Evolutionary conservation across 441 rosid species (phyloP).

Genomic region (Dalechampia spathulata): DNA sequence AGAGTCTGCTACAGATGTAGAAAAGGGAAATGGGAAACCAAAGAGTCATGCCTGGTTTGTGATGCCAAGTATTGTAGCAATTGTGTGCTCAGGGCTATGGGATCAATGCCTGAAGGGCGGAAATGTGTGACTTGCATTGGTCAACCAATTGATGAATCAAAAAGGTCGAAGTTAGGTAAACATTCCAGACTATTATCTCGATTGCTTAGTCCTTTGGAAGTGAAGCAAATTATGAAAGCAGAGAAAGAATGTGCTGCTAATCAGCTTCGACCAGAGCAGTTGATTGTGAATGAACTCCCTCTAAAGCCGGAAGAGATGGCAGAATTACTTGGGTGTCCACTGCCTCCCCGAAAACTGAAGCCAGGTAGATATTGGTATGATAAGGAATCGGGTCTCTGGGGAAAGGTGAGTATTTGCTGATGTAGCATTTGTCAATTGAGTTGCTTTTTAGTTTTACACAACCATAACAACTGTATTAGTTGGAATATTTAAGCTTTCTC

Average conservation of each 20-base stretch:
- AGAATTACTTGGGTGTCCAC: constrained; percentile 66
- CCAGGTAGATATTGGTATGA: constrained; percentile 99
- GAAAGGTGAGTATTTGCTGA: constrained; percentile 49
- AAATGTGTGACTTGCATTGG: constrained; percentile 91
- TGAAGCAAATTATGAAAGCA: constrained; percentile 95
- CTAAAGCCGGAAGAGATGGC: constrained; percentile 92
- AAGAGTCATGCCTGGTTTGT: constrained; percentile 93
- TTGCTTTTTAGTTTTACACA: constrained; percentile 5
- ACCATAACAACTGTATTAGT: constrained; percentile 1
- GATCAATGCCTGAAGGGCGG: constrained; percentile 99
- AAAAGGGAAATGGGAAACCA: constrained; percentile 87
- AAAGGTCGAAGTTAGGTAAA: constrained; percentile 68
- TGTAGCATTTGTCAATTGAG: constrained; percentile 5
- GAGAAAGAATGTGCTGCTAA: constrained; percentile 97
- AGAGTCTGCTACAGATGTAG: constrained; percentile 74
- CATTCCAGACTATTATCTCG: constrained; percentile 70
- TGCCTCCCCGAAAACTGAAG: constrained; percentile 85
- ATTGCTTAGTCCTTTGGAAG: constrained; percentile 91
- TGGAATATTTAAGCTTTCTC: background rate
- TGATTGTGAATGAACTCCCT: constrained; percentile 75
- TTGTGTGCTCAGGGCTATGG: constrained; percentile 98
- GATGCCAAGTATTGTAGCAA: constrained; percentile 88
- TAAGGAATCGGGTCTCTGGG: constrained; percentile 98
- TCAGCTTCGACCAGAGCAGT: constrained; percentile 93
- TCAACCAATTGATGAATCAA: constrained; percentile 80